phyloP scores from a whole-genome alignment of 805 yeast genomes.

The Metschnikowia matae region DNA sequence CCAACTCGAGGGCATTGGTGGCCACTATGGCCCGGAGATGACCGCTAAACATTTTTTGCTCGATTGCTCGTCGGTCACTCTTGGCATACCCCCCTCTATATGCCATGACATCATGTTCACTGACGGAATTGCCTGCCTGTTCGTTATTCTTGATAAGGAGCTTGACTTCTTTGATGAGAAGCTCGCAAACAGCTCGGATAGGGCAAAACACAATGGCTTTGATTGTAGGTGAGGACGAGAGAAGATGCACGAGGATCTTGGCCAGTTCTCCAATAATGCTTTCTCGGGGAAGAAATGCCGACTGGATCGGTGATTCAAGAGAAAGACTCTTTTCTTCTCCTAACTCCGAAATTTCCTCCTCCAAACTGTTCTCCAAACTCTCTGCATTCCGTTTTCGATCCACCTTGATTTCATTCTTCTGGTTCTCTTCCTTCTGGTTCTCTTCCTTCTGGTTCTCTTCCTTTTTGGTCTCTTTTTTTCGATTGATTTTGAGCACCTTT shows the following conservation, averaged over 20 bases:
- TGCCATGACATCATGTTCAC: slow-evolving; percentile 68
- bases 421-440: no score
- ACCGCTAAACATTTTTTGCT: slow-evolving; percentile 86
- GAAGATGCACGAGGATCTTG: slow-evolving; percentile 60
- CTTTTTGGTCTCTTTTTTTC: background rate
- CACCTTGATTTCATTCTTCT: no score
- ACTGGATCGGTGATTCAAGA: slow-evolving; percentile 10
- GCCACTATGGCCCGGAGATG: slow-evolving; percentile 82
- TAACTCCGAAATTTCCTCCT: background rate
- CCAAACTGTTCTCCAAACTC: no score
- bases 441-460: no score
- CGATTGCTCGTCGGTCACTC: slow-evolving; percentile 80
- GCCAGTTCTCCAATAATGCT: slow-evolving; percentile 76
- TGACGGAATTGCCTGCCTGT: slow-evolving; percentile 22
- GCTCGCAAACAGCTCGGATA: slow-evolving; percentile 80
- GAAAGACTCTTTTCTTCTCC: background rate
- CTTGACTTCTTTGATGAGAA: slow-evolving; percentile 79
- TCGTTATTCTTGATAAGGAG: slow-evolving; percentile 29
- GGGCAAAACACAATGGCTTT: slow-evolving; percentile 89
- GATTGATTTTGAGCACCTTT: background rate
- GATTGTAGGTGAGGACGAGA: slow-evolving; percentile 50
- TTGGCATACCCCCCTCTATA: slow-evolving; percentile 95
- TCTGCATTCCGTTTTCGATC: background rate
- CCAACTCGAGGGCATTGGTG: slow-evolving; percentile 92
- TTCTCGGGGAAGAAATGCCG: slow-evolving; percentile 43